Evolutionary conservation across 108 stramenopile species (phyloP).

Genomic region (Fistulifera pelliculosa): DNA sequence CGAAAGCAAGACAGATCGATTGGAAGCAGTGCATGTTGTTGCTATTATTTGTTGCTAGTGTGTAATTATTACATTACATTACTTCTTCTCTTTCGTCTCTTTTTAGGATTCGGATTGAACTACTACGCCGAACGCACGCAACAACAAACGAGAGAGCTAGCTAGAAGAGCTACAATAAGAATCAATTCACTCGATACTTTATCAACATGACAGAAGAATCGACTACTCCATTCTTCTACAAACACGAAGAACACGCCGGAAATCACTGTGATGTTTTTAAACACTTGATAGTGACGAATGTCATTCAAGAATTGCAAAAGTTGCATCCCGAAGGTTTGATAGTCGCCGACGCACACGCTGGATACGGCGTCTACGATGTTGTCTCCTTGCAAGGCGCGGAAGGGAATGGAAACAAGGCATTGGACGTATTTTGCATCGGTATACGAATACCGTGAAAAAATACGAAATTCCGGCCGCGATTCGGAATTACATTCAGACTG

Average conservation of each 20-base stretch:
- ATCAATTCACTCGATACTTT: too few species aligned
- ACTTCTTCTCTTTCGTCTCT: too few species aligned
- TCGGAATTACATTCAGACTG: conserved; percentile 1
- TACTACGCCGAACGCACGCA: too few species aligned
- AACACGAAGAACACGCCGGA: conserved; percentile 8
- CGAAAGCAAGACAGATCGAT: too few species aligned
- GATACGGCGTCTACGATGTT: conserved; percentile 8
- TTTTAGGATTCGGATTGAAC: too few species aligned
- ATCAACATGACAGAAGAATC: too few species aligned
- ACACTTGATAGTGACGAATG: neutral
- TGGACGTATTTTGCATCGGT: neutral
- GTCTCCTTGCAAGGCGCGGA: too few species aligned
- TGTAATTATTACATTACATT: too few species aligned
- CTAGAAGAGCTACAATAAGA: too few species aligned
- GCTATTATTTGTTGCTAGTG: too few species aligned
- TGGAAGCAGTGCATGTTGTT: too few species aligned
- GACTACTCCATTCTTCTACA: neutral
- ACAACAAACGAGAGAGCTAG: too few species aligned
- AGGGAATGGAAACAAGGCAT: conserved; percentile 6
- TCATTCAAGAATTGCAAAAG: conserved; percentile 4
- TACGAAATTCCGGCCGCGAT: conserved; percentile 6
- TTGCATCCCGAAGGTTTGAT: conserved; percentile 7
- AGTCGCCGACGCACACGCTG: conserved; percentile 9
- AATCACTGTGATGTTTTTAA: conserved; percentile 14
- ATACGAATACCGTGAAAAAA: neutral